Evolutionary conservation across 1,139 yeast species (phyloP), one percentile per base, ranked within the genome.

Genomic region (Kluyveromyces sp.): DNA sequence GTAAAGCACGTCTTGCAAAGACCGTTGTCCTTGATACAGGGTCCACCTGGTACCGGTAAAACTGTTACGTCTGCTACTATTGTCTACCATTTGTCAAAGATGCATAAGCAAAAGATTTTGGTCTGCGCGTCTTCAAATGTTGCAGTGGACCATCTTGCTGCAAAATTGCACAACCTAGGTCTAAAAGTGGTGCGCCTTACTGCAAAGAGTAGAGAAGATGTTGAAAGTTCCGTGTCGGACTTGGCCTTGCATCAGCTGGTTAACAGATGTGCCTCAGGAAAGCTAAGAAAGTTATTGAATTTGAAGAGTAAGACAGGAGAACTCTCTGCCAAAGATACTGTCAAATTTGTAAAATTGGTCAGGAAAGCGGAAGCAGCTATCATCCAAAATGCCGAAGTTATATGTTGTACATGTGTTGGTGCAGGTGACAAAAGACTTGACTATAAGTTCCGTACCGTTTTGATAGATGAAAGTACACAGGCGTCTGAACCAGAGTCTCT

Each of bases 111-210:
- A 46, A 71, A 73, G 46, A 78, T 88, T 6, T 70, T 89, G 40
- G 96, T 88, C 2, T 87, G 96, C 70, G 96, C 96, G 2, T 96
- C 96, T 13, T 87, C 96, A 17, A 89, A 89, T 64, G 92, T 89
- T 44, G 96, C 96, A 0, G 96, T 86, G 35, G 96, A 89, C 63
- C 96, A 89, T 66, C 71, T 89, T 46, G 88, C 96, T 1, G 75
- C 74, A 7, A 83, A 88, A 55, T 69, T 88, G 46, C 74, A 77
- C 45, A 59, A 64, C 9, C 64, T 86, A 30, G 95, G 95, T 0
- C 64, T 89, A 43, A 77, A 77, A 17, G 95, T 87, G 32, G 84
- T 85, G 13, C 72, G 96, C 55, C 56, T 88, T 38, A 74, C 81
- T 11, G 95, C 96, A 1, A 80, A 74, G 55, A 73, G 83, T 36